A percentile compares a stretch with the other conserved stretches of the same genome.
Evolutionary conservation across 306 rosid species (phyloP).

Genomic region (Fagus crenata): DNA sequence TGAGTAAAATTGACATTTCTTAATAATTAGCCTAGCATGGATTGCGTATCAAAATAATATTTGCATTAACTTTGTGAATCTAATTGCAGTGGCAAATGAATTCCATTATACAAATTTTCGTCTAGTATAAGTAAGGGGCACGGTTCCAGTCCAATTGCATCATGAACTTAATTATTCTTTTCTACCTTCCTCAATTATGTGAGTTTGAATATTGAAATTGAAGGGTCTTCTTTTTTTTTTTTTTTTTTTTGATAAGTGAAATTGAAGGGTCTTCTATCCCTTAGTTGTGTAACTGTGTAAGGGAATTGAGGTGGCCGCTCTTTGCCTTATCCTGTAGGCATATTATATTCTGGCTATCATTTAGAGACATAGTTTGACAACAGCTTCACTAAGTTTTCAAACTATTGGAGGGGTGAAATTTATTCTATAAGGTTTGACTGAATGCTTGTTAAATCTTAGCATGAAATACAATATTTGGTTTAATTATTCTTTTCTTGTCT

Average conservation of each 20-base stretch:
- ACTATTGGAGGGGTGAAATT: background rate
- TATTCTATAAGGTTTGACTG: conserved; percentile 1
- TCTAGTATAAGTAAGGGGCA: background rate
- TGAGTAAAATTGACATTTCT: background rate
- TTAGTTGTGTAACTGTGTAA: background rate
- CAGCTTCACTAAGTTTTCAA: background rate
- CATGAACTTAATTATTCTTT: background rate
- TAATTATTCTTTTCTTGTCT: background rate
- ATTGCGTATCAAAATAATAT: background rate
- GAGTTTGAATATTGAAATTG: background rate
- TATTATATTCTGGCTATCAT: background rate
- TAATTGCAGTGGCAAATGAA: background rate
- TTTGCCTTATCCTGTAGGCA: background rate
- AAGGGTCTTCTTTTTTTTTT: background rate
- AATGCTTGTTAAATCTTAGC: background rate
- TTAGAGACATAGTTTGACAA: background rate
- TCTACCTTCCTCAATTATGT: background rate
- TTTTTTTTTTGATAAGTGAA: too few species aligned
- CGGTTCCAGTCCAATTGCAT: background rate
- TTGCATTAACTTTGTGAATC: background rate
- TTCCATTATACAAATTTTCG: background rate
- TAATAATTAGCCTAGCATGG: background rate
- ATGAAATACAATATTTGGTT: background rate
- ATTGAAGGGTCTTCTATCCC: background rate
- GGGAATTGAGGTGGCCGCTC: background rate